Evolutionary conservation across 108 stramenopile genomes (phyloP), one percentile per base, ranked within the genome.

Genomic region (Pseudonitzschia delicatissima): DNA sequence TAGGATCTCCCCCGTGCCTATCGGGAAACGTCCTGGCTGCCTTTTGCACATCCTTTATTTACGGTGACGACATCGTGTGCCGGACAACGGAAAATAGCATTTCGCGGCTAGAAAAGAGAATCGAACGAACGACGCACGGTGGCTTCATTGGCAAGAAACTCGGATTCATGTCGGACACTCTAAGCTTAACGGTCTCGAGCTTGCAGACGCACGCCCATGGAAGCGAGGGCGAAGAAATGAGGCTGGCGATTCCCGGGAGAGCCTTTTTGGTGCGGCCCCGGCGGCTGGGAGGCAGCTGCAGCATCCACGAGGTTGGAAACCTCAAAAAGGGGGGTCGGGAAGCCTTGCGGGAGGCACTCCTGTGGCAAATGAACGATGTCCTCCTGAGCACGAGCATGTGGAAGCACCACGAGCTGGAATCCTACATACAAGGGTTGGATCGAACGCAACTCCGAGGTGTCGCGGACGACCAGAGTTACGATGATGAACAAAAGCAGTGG

Each of bases 311-410:
- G 66, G 77, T 93, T 23, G 88, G 88, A 5, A 77, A 75, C 26
- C 64, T 71, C 9, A 35, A 76, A 21, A 87, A 85, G 44, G 80
- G 83, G 29, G 86, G 86, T 27, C 58, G 92, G 58, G 92, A 93
- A 59, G 80, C 88, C 8, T 66, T 93, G 23, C 80, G 92, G 49
- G 88, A 87, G 6, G 69, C 84, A 6, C 65, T 94, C 28, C 67
- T 94, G 31, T 94, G 93, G 93, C 90, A 91, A 69, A 68, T 94
- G 52, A 77, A 94, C 67, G 93, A 91, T 62, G 73, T 94, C 26
- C 73, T 94, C 21, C 68, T 94, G 45, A 90, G 87, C 51, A 78
- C 73, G 29, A 91, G 90, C 73, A 64, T 94, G 65, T 87, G 87
- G 85, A 81, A 78, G 39, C 93, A 94, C 69, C 90, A 91, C 67